These are phyloP conservation scores for Butyriboletus loyo DNA, from an alignment of 768 basidiomycete genomes.

Conservation along the genomic window DNA sequence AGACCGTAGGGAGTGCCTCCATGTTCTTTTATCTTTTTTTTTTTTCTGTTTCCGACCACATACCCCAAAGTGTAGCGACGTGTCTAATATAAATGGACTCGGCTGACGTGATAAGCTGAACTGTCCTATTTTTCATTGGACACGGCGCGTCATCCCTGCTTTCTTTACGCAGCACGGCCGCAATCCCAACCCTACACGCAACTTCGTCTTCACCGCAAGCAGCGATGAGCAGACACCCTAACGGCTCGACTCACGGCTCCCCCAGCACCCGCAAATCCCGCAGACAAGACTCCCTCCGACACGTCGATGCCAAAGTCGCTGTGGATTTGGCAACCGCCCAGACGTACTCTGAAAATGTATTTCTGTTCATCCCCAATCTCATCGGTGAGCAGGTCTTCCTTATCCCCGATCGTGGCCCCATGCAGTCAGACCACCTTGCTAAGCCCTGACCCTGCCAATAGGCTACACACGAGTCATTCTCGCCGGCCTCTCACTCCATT, in stretches of 20 bases:
- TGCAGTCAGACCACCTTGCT: neutral
- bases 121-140: conserved; percentile 9
- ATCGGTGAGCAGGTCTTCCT: conserved; percentile 59
- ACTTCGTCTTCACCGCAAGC: conserved; percentile 1
- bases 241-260: conserved; percentile 33
- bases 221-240: conserved; percentile 24
- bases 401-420: neutral
- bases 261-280: conserved; percentile 29
- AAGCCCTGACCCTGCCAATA: conserved; percentile 28
- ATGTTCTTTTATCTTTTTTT: neutral
- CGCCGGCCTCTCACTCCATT: conserved; percentile 84
- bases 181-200: neutral
- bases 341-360: conserved; percentile 91
- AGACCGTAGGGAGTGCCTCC: neutral
- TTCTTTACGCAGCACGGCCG: neutral
- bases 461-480: conserved; percentile 90
- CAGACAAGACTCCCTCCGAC: conserved; percentile 56
- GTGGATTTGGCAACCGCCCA: conserved; percentile 86
- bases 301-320: conserved; percentile 81
- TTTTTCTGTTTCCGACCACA: neutral
- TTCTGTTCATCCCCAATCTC: conserved; percentile 94
- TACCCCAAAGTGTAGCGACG: neutral
- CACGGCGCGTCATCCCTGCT: conserved; percentile 18
- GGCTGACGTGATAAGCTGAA: conserved; percentile 27
- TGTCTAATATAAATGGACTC: neutral